Evolutionary conservation across 2,329 filamentous ascomycete species (phyloP), one percentile per base, ranked within the genome.

Genomic region (Cladophialophora bantiana): DNA sequence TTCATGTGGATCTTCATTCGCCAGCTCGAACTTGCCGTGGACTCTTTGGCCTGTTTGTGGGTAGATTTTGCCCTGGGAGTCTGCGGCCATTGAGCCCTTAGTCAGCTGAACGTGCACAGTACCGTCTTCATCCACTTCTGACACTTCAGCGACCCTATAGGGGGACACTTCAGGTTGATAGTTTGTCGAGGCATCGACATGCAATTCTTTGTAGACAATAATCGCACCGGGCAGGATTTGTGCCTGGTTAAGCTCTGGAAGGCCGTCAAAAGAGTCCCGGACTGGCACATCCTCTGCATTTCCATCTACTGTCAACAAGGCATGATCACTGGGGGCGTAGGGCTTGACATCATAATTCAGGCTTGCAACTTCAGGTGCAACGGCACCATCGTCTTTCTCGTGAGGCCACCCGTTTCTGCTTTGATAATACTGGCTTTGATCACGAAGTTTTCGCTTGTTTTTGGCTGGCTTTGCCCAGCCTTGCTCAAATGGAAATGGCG

Each of bases 401-500:
- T 20, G 79, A 71, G 73, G 6, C 32, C 10, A 36, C 68, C 82
- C 73, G 65, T 77, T 75, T 68, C 62, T 59, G 10, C 57, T 40
- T 31, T 70, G 56, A 57, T 70, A 62, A 38, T 62, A 69, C 26
- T 68, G 67, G 35, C 48, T 56, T 15, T 67, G 52, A 48, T 68
- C 68, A n/a, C 68, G 68, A 32, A 53, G 50, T 31, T 59, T 61
- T 3, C 65, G 57, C 42, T 70, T 70, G 54, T 62, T 65, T 26
- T 62, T 68, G 18, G 40, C 32, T 48, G 63, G 74, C 73, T 72
- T 79, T 71, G 76, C 69, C 94, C 94, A 97, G 55, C 91, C 86
- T 77, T 97, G 93, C 15, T 91, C 83, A 77, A 97, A 97, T 0
- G 94, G 94, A 74, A 96, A 97, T 0, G 94, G 92, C 0, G 94